Evolutionary conservation across 2,329 filamentous ascomycete species (phyloP).

Genomic region (Talaromyces piceae): DNA sequence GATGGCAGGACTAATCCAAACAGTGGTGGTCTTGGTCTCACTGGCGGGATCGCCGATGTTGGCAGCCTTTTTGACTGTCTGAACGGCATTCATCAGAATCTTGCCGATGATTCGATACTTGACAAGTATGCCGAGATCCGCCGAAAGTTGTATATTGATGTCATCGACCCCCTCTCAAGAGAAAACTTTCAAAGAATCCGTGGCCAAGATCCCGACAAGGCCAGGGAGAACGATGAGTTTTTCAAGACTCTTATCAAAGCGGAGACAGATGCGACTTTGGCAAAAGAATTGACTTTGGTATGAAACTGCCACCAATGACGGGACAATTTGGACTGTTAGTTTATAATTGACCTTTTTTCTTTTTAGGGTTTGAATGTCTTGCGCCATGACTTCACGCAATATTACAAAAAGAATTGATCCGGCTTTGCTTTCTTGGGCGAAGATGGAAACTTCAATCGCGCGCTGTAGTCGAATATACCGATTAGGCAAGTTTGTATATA

Average conservation of each 20-base stretch:
- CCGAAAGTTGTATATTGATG: slow-evolving; percentile 30
- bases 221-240: slow-evolving; percentile 32
- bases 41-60: slow-evolving; percentile 57
- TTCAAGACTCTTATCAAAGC: slow-evolving; percentile 19
- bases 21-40: slow-evolving; percentile 55
- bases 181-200: slow-evolving; percentile 35
- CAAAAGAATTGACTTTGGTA: slow-evolving; percentile 4
- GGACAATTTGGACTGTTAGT: background rate
- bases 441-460: background rate
- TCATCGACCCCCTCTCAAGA: slow-evolving; percentile 35
- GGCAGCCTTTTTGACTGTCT: slow-evolving; percentile 56
- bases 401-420: slow-evolving; percentile 15
- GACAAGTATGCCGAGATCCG: slow-evolving; percentile 38
- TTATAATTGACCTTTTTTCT: background rate
- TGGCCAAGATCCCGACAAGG: slow-evolving; percentile 27
- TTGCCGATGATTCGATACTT: slow-evolving; percentile 35
- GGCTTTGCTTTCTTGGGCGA: background rate
- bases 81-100: slow-evolving; percentile 32
- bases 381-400: slow-evolving; percentile 27
- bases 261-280: slow-evolving; percentile 24
- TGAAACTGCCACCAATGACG: background rate
- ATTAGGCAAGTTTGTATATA: background rate
- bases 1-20: slow-evolving; percentile 22
- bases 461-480: background rate
- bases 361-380: slow-evolving; percentile 22